Percentiles rank a stretch among this genome's conserved stretches.
phyloP scores from a whole-genome alignment of 768 basidiomycete species.

The Tylopilus vinaceipallidus region DNA sequence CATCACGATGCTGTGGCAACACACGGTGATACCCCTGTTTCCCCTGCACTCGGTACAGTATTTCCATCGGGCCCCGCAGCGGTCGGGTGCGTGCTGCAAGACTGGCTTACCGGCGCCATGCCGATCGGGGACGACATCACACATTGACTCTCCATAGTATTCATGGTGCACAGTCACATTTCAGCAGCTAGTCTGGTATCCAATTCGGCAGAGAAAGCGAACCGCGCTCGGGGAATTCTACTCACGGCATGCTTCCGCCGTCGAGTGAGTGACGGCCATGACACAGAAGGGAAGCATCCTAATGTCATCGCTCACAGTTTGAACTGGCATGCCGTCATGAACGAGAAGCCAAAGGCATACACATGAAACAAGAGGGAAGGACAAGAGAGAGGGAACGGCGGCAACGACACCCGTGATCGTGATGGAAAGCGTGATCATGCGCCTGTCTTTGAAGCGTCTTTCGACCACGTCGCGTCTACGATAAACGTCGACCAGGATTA shows the following conservation, averaged over 20 bases:
- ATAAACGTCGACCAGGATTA: neutral
- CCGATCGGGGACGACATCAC: neutral
- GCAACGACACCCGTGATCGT: conserved; percentile 73
- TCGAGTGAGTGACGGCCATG: conserved; percentile 60
- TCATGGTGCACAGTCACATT: no score
- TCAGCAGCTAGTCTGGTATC: conserved; percentile 64
- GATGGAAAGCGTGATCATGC: conserved; percentile 61
- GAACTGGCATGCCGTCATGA: neutral
- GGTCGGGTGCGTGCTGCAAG: conserved; percentile 66
- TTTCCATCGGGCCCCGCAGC: conserved; percentile 58
- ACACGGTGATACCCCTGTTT: conserved; percentile 70
- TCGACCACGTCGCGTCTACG: conserved; percentile 12
- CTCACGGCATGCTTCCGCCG: conserved; percentile 79
- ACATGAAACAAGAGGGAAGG: conserved; percentile 63
- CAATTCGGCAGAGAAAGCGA: neutral
- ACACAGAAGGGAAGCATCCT: conserved; percentile 73
- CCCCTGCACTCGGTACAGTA: conserved; percentile 49
- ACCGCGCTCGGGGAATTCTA: conserved; percentile 5
- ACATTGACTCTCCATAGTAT: neutral
- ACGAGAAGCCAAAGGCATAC: conserved; percentile 9
- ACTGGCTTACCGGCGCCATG: neutral
- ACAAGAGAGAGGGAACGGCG: conserved; percentile 62
- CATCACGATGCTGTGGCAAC: conserved; percentile 67
- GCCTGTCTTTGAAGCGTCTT: neutral
- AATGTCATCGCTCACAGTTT: conserved; percentile 55